A percentile compares a stretch with the other conserved stretches of the same genome.
Conservation (phyloP, 345 rosid genomes). For the Gossypium sturtianum region DNA sequence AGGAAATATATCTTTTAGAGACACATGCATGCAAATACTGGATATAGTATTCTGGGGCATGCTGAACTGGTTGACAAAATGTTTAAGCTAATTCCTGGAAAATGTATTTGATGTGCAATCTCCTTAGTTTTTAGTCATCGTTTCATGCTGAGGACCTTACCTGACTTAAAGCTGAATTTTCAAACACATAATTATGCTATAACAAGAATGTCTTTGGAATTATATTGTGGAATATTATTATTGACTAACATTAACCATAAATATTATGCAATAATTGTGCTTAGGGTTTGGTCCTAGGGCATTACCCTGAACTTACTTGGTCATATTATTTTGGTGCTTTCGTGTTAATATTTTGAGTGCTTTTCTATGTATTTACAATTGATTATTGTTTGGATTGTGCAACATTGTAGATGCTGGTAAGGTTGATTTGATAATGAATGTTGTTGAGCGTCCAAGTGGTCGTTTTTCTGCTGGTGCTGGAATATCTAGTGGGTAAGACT, state of each 20-base stretch:
- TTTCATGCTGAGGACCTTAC: neutral
- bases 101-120: constrained; percentile 7
- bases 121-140: constrained; percentile 8
- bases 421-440: constrained; percentile 90
- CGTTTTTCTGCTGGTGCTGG: constrained; percentile 11
- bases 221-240: neutral
- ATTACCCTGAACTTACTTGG: neutral
- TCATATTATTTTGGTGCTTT: neutral
- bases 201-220: neutral
- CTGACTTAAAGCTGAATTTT: neutral
- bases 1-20: constrained; percentile 7
- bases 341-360: neutral
- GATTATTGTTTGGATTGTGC: neutral
- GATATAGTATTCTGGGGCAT: neutral
- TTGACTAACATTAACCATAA: neutral
- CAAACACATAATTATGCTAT: neutral
- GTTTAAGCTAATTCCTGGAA: neutral
- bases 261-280: neutral
- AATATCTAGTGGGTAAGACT: constrained; percentile 23
- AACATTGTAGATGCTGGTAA: constrained; percentile 55
- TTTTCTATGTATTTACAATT: constrained; percentile 1
- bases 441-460: constrained; percentile 80
- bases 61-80: constrained; percentile 1
- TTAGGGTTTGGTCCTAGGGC: neutral
- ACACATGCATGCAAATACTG: neutral